phyloP scores from a whole-genome alignment of 2,329 filamentous ascomycete species.

The Byssochlamys sp. region DNA sequence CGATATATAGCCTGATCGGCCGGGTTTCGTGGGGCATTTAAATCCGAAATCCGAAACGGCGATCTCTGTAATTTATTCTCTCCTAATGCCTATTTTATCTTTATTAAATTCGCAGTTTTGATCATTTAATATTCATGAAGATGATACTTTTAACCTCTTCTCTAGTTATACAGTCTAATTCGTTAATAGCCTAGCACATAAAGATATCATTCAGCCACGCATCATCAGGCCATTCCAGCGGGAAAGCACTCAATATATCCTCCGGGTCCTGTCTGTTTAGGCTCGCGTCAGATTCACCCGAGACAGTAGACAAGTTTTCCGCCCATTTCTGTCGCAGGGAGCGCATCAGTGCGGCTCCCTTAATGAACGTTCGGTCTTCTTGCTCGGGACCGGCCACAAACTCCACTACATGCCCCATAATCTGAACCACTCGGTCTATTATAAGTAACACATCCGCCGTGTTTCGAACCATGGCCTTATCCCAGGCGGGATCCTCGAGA shows the following conservation, averaged over 20 bases:
- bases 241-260: background rate
- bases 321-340: background rate
- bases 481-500: slow-evolving; percentile 35
- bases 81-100: background rate
- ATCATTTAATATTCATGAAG: background rate
- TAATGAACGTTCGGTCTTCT: background rate
- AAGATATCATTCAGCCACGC: background rate
- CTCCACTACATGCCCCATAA: slow-evolving; percentile 6
- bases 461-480: slow-evolving; percentile 27
- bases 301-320: background rate
- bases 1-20: background rate
- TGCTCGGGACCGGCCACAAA: background rate
- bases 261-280: background rate
- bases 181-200: background rate
- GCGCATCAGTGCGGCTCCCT: background rate
- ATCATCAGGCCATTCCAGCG: background rate
- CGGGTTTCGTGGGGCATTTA: background rate
- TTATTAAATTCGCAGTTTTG: background rate
- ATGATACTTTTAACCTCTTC: too few relatives aligned
- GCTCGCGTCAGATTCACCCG: background rate
- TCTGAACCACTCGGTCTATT: slow-evolving; percentile 19
- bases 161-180: too few relatives aligned
- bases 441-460: slow-evolving; percentile 29
- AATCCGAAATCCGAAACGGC: background rate
- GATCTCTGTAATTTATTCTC: background rate